Conservation (phyloP, 306 rosid genomes). For the Dalbergia cultrata region DNA sequence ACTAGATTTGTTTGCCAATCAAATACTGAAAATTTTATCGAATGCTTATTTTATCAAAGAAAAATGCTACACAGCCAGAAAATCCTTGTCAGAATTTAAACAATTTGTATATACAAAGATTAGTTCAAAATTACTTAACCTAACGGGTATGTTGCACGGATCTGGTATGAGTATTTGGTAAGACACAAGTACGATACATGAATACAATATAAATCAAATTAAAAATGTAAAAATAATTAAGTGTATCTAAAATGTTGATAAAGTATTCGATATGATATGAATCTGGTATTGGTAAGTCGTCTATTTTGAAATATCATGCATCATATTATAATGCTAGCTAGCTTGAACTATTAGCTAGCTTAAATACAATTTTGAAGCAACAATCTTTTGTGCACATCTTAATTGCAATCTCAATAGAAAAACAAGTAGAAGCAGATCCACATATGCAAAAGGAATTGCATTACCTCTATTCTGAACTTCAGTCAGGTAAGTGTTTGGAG, state of each 20-base stretch:
- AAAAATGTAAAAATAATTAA: no score
- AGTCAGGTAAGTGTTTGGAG: slow-evolving; percentile 32
- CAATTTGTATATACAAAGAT: not conserved
- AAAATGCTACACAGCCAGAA: no score
- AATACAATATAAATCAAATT: no score
- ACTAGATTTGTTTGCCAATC: not conserved
- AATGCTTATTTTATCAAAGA: not conserved
- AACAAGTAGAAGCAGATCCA: no score
- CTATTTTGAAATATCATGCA: no score
- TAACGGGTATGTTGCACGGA: not conserved
- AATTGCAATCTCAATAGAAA: no score
- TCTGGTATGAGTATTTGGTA: no score
- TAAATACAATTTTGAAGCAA: not conserved
- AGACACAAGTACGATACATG: no score
- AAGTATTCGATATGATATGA: no score
- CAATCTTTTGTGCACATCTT: not conserved
- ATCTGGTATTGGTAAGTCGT: no score
- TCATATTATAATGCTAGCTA: not conserved
- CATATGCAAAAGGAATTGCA: not conserved
- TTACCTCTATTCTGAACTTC: slow-evolving; percentile 39
- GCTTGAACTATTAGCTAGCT: not conserved
- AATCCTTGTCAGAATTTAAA: not conserved
- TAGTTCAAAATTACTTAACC: slow-evolving; percentile 16
- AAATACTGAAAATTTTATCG: not conserved
- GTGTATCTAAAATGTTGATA: no score